Percentiles rank a stretch among this genome's conserved stretches.
These are phyloP conservation scores for Papilionanthe hybrid DNA, from an alignment of 116 monocot species.

Conservation along the genomic window DNA sequence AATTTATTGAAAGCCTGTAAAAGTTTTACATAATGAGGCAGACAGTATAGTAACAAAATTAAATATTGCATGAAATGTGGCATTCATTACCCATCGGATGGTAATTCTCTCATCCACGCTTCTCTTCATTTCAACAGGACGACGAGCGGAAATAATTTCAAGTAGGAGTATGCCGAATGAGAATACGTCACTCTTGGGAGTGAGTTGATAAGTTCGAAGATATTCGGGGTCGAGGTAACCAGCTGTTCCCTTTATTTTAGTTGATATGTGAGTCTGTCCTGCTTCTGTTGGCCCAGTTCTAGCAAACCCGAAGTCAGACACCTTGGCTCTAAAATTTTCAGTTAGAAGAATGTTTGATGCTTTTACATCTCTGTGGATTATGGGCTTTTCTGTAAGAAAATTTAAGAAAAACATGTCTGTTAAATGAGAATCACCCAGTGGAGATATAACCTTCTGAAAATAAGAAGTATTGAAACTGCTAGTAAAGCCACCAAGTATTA, in stretches of 20 bases:
- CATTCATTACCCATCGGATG: constrained; percentile 75
- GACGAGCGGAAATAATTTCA: constrained; percentile 82
- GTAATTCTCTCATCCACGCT: constrained; percentile 57
- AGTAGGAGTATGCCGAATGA: constrained; percentile 90
- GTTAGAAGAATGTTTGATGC: constrained; percentile 85
- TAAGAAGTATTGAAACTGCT: no score
- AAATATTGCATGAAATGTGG: not conserved
- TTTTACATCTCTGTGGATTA: constrained; percentile 95
- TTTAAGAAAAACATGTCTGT: not conserved
- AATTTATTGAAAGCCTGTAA: constrained; percentile 69
- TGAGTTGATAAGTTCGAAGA: constrained; percentile 69
- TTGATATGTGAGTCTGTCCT: constrained; percentile 69
- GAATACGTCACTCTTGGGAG: constrained; percentile 95
- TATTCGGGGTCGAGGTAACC: constrained; percentile 93
- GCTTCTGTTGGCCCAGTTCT: constrained; percentile 52
- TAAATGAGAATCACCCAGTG: not conserved
- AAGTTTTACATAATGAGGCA: not conserved
- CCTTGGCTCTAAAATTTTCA: constrained; percentile 71
- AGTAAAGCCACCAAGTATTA: no score
- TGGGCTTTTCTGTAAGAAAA: constrained; percentile 60
- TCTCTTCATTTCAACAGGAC: constrained; percentile 72
- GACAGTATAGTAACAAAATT: not conserved
- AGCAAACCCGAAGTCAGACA: constrained; percentile 97
- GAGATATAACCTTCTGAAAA: not conserved
- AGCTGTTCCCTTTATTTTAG: constrained; percentile 63